A percentile compares a stretch with the other conserved stretches of the same genome.
phyloP scores from a whole-genome alignment of 768 basidiomycete genomes.

The Tubosaeta sp. region DNA sequence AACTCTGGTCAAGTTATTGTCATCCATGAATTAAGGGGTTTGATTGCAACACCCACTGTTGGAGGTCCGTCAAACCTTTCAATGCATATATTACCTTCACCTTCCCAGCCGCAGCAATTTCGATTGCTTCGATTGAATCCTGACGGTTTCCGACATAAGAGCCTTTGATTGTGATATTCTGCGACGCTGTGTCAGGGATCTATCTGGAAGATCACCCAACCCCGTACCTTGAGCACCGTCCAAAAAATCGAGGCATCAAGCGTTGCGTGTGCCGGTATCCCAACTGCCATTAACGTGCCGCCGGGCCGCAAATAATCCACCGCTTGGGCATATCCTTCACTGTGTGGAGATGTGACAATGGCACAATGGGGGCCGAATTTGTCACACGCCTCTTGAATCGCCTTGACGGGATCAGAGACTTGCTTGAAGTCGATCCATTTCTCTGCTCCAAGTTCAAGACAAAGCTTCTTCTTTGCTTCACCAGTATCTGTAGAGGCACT shows the following conservation, averaged over 20 bases:
- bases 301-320: constrained; percentile 71
- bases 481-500: constrained; percentile 52
- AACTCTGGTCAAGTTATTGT: constrained; percentile 20
- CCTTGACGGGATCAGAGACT: constrained; percentile 58
- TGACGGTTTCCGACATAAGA: constrained; percentile 70
- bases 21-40: not conserved
- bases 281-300: constrained; percentile 75
- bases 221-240: constrained; percentile 55
- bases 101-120: constrained; percentile 66
- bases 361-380: constrained; percentile 73
- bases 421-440: constrained; percentile 66
- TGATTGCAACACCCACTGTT: constrained; percentile 38
- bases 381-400: constrained; percentile 57
- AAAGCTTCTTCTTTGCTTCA: constrained; percentile 54
- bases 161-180: constrained; percentile 26
- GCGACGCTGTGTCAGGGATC: not conserved
- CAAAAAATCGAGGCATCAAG: constrained; percentile 66
- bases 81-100: constrained; percentile 56
- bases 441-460: not conserved
- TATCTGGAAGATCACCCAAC: not conserved
- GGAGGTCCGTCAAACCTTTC: constrained; percentile 48
- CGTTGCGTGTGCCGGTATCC: constrained; percentile 59
- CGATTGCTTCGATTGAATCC: constrained; percentile 77
- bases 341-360: constrained; percentile 52
- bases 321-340: constrained; percentile 47